Conservation (phyloP, 805 yeast species). For the Candida koratica region DNA sequence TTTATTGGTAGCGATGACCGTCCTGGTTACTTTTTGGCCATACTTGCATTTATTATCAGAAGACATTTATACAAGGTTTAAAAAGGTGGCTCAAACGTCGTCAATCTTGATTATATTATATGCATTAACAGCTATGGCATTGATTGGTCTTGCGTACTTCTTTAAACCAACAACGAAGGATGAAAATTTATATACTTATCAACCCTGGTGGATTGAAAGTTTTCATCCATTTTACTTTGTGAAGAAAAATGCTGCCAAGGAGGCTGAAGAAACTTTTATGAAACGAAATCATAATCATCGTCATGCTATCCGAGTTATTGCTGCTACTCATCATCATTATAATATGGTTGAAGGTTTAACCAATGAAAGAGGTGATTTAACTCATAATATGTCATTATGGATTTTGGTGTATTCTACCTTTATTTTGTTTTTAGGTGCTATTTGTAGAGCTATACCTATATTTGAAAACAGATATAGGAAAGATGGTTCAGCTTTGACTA, state of each 20-base stretch:
- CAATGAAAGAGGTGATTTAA: slow-evolving; percentile 38
- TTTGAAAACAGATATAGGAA: slow-evolving; percentile 26
- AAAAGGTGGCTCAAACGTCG: slow-evolving; percentile 49
- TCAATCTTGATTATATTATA: slow-evolving; percentile 38
- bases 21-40: slow-evolving; percentile 60
- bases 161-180: slow-evolving; percentile 53
- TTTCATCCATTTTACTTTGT: slow-evolving; percentile 59
- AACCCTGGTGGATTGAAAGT: slow-evolving; percentile 76
- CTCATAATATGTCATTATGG: slow-evolving; percentile 49
- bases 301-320: slow-evolving; percentile 55
- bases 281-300: slow-evolving; percentile 45
- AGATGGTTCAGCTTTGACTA: slow-evolving; percentile 24
- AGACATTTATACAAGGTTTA: slow-evolving; percentile 45
- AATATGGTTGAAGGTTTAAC: slow-evolving; percentile 30
- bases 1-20: slow-evolving; percentile 63
- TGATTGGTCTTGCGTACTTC: slow-evolving; percentile 49
- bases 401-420: slow-evolving; percentile 45
- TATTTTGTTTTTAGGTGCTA: slow-evolving; percentile 47
- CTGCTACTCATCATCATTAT: slow-evolving; percentile 48
- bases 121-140: slow-evolving; percentile 48
- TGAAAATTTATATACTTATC: slow-evolving; percentile 53
- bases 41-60: slow-evolving; percentile 51
- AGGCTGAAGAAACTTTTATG: slow-evolving; percentile 47
- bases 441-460: slow-evolving; percentile 47
- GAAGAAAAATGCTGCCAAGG: slow-evolving; percentile 44